A percentile compares a stretch with the other conserved stretches of the same genome.
phyloP scores from a whole-genome alignment of 306 rosid genomes.

The Quercus ilex region DNA sequence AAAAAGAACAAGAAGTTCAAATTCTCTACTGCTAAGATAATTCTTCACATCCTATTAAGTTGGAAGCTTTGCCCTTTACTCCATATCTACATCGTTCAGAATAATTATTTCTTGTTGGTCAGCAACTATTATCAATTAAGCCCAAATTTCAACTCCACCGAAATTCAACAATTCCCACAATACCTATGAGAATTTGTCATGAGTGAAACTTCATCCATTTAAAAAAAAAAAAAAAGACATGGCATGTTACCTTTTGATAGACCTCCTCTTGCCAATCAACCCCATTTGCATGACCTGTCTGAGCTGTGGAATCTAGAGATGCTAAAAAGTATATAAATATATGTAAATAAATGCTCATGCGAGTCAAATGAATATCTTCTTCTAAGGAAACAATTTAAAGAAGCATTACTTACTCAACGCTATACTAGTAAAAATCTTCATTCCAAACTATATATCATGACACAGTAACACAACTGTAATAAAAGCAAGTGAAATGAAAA shows the following conservation, averaged over 20 bases:
- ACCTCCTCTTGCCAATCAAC: conserved; percentile 83
- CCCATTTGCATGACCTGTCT: conserved; percentile 67
- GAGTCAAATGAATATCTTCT: too few species aligned
- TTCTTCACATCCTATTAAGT: background rate
- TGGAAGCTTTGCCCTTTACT: background rate
- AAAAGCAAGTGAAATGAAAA: too few species aligned
- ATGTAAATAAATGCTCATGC: too few species aligned
- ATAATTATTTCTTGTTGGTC: background rate
- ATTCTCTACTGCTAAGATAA: background rate
- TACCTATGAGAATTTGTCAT: background rate
- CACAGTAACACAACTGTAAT: too few species aligned
- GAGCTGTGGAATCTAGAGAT: background rate
- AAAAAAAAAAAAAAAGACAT: background rate
- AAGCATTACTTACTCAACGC: too few species aligned
- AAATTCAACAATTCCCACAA: conserved; percentile 15
- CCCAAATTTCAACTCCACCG: background rate
- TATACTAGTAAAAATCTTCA: too few species aligned
- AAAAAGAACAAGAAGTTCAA: background rate
- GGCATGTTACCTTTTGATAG: conserved; percentile 65
- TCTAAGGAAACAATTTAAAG: too few species aligned
- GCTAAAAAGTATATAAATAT: too few species aligned
- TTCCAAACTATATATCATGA: too few species aligned
- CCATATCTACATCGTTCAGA: too few species aligned
- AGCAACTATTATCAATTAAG: background rate
- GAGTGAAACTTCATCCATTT: background rate